These are phyloP conservation scores for Hypholoma sublateritium DNA, from an alignment of 768 basidiomycete species.

Conservation along the genomic window DNA sequence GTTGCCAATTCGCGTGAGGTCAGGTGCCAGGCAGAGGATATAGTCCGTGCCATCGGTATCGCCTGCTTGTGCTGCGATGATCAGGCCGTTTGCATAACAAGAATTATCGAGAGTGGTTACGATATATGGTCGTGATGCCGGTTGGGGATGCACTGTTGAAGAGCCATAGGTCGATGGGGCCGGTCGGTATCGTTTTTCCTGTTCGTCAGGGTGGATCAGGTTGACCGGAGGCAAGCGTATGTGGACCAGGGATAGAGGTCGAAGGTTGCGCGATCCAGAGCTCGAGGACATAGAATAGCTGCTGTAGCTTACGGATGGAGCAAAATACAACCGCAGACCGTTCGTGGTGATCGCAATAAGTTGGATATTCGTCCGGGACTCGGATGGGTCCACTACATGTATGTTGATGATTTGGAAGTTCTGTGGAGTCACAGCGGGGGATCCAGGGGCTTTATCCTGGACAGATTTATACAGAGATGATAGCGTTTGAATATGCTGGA, in stretches of 20 bases:
- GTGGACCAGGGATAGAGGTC: slow-evolving; percentile 68
- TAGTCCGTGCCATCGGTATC: slow-evolving; percentile 75
- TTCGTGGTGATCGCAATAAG: slow-evolving; percentile 81
- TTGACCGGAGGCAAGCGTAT: slow-evolving; percentile 78
- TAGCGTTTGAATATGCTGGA: slow-evolving; percentile 76
- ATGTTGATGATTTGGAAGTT: slow-evolving; percentile 70
- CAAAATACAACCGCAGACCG: slow-evolving; percentile 85
- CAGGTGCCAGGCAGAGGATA: slow-evolving; percentile 72
- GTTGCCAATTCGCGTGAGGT: slow-evolving; percentile 69
- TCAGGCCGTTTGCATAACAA: slow-evolving; percentile 67
- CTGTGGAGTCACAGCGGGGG: slow-evolving; percentile 68
- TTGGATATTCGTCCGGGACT: slow-evolving; percentile 70
- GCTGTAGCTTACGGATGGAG: slow-evolving; percentile 46
- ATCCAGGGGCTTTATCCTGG: slow-evolving; percentile 79
- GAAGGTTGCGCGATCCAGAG: slow-evolving; percentile 27
- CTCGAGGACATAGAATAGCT: slow-evolving; percentile 46
- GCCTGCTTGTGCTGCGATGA: slow-evolving; percentile 69
- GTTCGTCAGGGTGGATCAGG: slow-evolving; percentile 76
- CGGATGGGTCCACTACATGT: slow-evolving; percentile 64
- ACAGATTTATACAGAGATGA: slow-evolving; percentile 72
- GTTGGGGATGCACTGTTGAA: slow-evolving; percentile 42
- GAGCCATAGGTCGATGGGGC: slow-evolving; percentile 46
- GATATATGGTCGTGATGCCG: slow-evolving; percentile 56
- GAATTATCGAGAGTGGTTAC: slow-evolving; percentile 59
- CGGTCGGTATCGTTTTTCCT: slow-evolving; percentile 50